Evolutionary conservation across 495 filamentous ascomycete species (phyloP).

Genomic region (Parachaetomium inaequale): DNA sequence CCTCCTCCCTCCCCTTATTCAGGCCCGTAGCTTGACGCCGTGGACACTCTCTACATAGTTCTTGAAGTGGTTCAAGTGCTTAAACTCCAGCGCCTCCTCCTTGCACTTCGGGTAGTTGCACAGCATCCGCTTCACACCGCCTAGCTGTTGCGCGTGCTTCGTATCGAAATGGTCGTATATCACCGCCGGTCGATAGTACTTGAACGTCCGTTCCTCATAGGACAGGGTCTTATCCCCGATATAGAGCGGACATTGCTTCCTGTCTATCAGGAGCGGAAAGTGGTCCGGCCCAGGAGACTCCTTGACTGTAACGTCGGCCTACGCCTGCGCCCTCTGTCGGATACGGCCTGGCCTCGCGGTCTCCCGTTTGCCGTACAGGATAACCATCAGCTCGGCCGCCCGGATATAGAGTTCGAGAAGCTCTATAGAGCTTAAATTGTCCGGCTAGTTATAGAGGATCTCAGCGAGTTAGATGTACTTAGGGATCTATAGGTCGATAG

Average conservation of each 20-base stretch:
- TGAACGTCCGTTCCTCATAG: slow-evolving; percentile 9
- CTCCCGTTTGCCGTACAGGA: slow-evolving; percentile 9
- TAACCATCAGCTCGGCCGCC: slow-evolving; percentile 18
- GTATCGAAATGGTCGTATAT: slow-evolving; percentile 13
- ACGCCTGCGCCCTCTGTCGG: neutral
- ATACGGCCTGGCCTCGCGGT: slow-evolving; percentile 3
- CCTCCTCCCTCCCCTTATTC: too few relatives aligned
- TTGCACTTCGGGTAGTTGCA: slow-evolving; percentile 12
- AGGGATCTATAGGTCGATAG: neutral
- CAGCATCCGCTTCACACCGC: slow-evolving; percentile 4
- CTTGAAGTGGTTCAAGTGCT: slow-evolving; percentile 11
- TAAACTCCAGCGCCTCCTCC: slow-evolving; percentile 11
- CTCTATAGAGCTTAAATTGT: slow-evolving; percentile 12
- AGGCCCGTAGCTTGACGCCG: slow-evolving; percentile 1
- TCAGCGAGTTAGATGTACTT: neutral
- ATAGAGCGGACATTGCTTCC: slow-evolving; percentile 5
- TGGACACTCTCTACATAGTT: slow-evolving; percentile 5
- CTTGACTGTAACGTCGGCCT: slow-evolving; percentile 4
- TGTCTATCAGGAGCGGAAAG: slow-evolving; percentile 9
- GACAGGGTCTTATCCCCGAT: slow-evolving; percentile 11
- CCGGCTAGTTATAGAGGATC: neutral
- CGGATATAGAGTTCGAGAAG: slow-evolving; percentile 16
- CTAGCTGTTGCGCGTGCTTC: slow-evolving; percentile 6
- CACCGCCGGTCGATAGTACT: slow-evolving; percentile 13
- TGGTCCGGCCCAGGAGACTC: slow-evolving; percentile 11